Evolutionary conservation across 1,284 basidiomycete species (phyloP).

Genomic region (Coniferiporia sulphurascens): DNA sequence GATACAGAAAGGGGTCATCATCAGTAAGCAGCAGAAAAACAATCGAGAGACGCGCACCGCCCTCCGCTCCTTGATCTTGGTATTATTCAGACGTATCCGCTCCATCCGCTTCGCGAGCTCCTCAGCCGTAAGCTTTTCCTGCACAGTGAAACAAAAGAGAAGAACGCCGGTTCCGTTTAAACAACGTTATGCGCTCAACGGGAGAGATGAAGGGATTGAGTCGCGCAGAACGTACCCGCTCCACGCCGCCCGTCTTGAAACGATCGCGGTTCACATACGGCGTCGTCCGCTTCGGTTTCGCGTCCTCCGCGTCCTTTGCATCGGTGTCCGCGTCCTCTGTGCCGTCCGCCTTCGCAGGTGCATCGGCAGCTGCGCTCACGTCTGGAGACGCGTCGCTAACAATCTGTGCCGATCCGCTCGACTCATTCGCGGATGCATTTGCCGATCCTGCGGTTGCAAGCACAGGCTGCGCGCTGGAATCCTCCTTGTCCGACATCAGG

Average conservation of each 20-base stretch:
- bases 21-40: no score
- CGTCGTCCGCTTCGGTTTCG: constrained; percentile 28
- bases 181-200: not conserved
- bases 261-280: constrained; percentile 74
- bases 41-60: constrained; percentile 38
- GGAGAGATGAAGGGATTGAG: not conserved
- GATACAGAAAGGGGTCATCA: no score
- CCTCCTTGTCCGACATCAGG: constrained; percentile 4
- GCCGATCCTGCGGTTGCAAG: not conserved
- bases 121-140: constrained; percentile 74
- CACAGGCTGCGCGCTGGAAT: not conserved
- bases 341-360: not conserved
- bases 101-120: constrained; percentile 69
- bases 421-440: not conserved
- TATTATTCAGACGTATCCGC: constrained; percentile 71
- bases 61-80: constrained; percentile 74
- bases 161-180: not conserved
- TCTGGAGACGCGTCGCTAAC: not conserved
- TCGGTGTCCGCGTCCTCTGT: constrained; percentile 16
- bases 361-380: not conserved
- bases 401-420: not conserved
- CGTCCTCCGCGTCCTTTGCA: not conserved
- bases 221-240: constrained; percentile 46
- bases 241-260: constrained; percentile 72
- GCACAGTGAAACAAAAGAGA: constrained; percentile 20